phyloP scores from a whole-genome alignment of 805 yeast species.

The Sungouiozyma ichnusensis region DNA sequence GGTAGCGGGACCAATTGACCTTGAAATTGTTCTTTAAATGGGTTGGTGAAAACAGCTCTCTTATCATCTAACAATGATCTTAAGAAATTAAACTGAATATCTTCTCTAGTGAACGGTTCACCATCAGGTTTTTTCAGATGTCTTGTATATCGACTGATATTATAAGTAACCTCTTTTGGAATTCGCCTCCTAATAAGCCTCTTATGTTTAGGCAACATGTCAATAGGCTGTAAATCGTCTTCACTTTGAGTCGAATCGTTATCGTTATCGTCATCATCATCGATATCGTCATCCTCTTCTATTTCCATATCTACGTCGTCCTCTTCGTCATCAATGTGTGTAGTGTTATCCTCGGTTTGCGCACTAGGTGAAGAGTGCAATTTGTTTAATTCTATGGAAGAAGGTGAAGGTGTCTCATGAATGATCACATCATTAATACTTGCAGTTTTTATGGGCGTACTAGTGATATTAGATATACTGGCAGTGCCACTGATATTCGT shows the following conservation, averaged over 20 bases:
- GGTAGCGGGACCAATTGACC: conserved; percentile 24
- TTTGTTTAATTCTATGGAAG: not conserved
- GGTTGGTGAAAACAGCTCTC: conserved; percentile 56
- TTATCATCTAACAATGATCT: conserved; percentile 52
- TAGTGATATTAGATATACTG: too few species aligned
- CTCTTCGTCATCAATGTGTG: not conserved
- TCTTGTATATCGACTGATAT: conserved; percentile 21
- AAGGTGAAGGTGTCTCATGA: not conserved
- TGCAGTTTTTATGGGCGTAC: not conserved
- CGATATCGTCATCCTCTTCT: conserved; percentile 2
- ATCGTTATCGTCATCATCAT: conserved; percentile 9
- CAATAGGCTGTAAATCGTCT: conserved; percentile 22
- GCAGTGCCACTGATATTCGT: too few species aligned
- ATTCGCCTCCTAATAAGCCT: not conserved
- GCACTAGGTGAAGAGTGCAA: not conserved
- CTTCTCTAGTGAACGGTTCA: conserved; percentile 80
- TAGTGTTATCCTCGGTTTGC: not conserved
- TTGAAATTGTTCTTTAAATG: conserved; percentile 36
- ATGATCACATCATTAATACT: not conserved
- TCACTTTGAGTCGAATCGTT: conserved; percentile 15
- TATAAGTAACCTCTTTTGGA: not conserved
- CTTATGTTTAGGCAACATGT: not conserved
- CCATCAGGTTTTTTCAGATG: conserved; percentile 86
- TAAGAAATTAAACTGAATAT: conserved; percentile 76
- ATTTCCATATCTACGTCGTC: not conserved